Evolutionary conservation across 2,329 filamentous ascomycete species (phyloP), one percentile per base, ranked within the genome.

Genomic region (Gnomoniopsis sp.): DNA sequence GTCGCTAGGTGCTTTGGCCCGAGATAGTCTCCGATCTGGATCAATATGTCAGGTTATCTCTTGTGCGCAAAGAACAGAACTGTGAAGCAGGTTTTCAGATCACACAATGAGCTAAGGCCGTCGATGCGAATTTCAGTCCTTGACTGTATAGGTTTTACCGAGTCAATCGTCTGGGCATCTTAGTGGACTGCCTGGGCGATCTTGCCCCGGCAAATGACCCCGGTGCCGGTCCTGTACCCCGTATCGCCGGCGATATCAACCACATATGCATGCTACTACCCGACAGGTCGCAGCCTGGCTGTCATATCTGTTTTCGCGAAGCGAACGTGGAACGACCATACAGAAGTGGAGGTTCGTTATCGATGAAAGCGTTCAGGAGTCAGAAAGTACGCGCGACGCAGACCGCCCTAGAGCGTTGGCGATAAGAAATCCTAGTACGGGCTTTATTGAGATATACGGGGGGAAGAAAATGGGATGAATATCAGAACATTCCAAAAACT

Each of bases 131-230:
- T 30, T 4, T 4, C 26, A 30, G 26, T 30, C 26, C 8, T 30
- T 8, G 26, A 30, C 26, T 30, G 26, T 30, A 4, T 4, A 30
- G 26, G 4, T 8, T 4, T 11, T 17, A 41, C 15, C 10, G 2
- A 50, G 46, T 7, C 7, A n/a, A 1, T 55, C 43, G 57, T 64
- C 23, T 50, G 49, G 17, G 44, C n/a, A 26, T 41, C 14, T 41
- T 41, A 12, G 4, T 41, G 12, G 49, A 23, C 44, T n/a, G 41
- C 19, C 36, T 34, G n/a, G 36, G 30, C 46, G 53, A 19, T 17
- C 17, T 14, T 12, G 44, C 33, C 19, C 14, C 44, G 44, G 52
- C 19, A 47, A 38, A 23, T 17, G 22, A 10, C 52, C 43, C 44
- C 30, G 22, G 34, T 51, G 49, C 49, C 49, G 49, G 49, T 51